Evolutionary conservation across 2,329 filamentous ascomycete species (phyloP), one percentile per base, ranked within the genome.

Genomic region (Sclerotinia minor): DNA sequence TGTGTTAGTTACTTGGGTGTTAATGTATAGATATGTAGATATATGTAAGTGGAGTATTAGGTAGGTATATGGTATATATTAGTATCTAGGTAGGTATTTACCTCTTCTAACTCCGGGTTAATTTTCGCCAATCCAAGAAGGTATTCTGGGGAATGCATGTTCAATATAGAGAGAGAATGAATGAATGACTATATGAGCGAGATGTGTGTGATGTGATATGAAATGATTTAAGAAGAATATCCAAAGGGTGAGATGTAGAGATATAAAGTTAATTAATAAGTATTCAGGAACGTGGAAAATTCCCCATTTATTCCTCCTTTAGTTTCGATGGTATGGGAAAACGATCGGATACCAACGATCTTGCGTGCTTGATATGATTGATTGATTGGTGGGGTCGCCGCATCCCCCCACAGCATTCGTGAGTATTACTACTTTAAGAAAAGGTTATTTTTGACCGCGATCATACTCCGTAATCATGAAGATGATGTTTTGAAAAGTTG

Each of bases 71-170:
- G 5, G 5, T 5, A 29, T n/a, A n/a, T n/a, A n/a, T n/a, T n/a
- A n/a, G n/a, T n/a, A n/a, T n/a, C n/a, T n/a, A n/a, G n/a, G 5
- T 29, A 29, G 29, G 29, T 29, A 29, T 32, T 53, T 67, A 71
- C 71, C 67, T 72, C 53, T 35, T 72, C 69, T 26, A 71, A 54
- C 21, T 71, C 69, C 29, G 71, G 67, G 58, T 72, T 65, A 52
- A 70, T 72, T 2, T 64, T 68, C 4, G 66, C 67, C n/a, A 70
- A 65, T 32, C 67, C 69, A 19, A 71, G 71, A 54, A 66, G 61
- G 21, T 64, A 64, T 32, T 64, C 61, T 19, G 61, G 24, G 21
- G 61, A 64, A 32, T 64, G 61, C 61, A 64, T 64, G 5, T 52
- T 54, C 32, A 54, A 29, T 29, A 2, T 29, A 3, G 29, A 29